phyloP scores from a whole-genome alignment of 2,329 filamentous ascomycete species.

The Fusarium sp. region DNA sequence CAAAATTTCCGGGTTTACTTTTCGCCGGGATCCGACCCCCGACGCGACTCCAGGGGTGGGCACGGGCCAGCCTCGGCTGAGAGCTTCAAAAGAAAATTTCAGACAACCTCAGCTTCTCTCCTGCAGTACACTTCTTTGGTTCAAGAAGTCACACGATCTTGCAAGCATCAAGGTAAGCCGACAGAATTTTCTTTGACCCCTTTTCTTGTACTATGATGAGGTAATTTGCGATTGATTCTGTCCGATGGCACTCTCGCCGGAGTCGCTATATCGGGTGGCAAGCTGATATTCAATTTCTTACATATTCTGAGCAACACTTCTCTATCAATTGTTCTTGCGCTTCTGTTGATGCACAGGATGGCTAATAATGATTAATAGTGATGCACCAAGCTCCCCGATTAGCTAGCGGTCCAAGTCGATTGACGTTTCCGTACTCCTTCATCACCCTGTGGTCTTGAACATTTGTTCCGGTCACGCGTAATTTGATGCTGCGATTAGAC shows the following conservation, averaged over 20 bases:
- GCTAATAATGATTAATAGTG: constrained; percentile 40
- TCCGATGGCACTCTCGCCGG: constrained; percentile 89
- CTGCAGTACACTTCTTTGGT: constrained; percentile 11
- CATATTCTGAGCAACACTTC: constrained; percentile 84
- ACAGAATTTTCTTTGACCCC: constrained; percentile 5
- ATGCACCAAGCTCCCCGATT: neutral
- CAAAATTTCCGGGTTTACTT: constrained; percentile 47
- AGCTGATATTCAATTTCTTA: constrained; percentile 96
- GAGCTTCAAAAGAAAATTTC: constrained; percentile 45
- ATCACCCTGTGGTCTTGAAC: neutral
- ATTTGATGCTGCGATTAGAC: neutral
- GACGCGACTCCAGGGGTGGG: neutral
- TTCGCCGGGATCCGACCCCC: constrained; percentile 38
- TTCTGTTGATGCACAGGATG: constrained; percentile 26
- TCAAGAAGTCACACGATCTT: constrained; percentile 33
- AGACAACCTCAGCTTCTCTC: neutral
- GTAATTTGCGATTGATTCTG: constrained; percentile 99
- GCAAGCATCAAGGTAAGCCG: constrained; percentile 45
- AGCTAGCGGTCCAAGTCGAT: neutral
- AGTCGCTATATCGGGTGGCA: constrained; percentile 80
- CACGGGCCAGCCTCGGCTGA: constrained; percentile 33
- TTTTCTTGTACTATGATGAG: constrained; percentile 73
- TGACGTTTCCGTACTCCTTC: neutral
- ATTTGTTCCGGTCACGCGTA: neutral
- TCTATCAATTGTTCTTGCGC: constrained; percentile 38